Evolutionary conservation across 1,139 yeast genomes (phyloP), one percentile per base, ranked within the genome.

Genomic region (Diutina rugosa): DNA sequence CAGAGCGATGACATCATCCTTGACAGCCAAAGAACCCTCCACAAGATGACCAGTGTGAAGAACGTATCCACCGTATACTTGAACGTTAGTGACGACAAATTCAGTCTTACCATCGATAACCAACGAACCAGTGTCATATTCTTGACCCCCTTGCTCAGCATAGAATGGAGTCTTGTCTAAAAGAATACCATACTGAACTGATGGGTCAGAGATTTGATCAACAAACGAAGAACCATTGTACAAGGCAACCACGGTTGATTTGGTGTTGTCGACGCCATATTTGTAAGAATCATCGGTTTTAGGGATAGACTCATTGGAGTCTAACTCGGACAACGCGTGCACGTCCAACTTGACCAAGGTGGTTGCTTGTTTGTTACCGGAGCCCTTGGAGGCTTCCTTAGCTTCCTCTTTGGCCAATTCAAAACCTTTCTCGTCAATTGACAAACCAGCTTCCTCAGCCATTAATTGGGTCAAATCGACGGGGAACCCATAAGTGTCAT

Each of bases 141-240:
- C 97, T 77, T 93, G 99, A 67, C 99, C 99, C 82, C 99, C 99
- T 73, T 89, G 96, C 74, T 93, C 99, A 56, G 99, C 98, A 67
- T 93, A 93, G 73, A 93, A 90, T 68, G 96, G 95, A 45, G 98
- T 88, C 71, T 82, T 85, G 71, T 93, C 96, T 60, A 93, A 78
- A 57, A 93, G 70, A 57, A 93, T 72, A 68, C 99, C 99, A 61
- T 80, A 74, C 67, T 86, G 90, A 63, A 78, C 76, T 54, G 78
- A 72, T 29, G 72, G 61, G 55, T 71, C 74, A 30, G 72, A 68
- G 49, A 63, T 61, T 38, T 70, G 58, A 55, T 72, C 70, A 56
- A 81, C 82, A 64, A 90, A 90, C 55, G 76, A 72, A 55, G 80
- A 71, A 56, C 90, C 91, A 62, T 82, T 80, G 67, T 85, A 86